Percentiles rank a stretch among this genome's conserved stretches.
Conservation (phyloP, 352 stramenopile species). For the Phytopythium cucurbitacearum region DNA sequence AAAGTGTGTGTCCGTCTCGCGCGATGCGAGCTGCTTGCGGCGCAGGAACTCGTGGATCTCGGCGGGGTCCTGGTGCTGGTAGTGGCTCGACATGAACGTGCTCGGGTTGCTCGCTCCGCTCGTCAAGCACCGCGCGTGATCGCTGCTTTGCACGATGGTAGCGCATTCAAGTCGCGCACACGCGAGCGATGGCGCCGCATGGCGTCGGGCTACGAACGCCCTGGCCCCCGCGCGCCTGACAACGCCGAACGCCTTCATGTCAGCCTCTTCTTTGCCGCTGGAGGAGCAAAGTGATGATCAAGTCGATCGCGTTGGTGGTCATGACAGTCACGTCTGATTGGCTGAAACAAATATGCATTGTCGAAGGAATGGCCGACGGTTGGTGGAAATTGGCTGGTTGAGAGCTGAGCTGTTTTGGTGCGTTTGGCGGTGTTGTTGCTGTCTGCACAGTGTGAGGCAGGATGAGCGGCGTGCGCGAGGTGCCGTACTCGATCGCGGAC, state of each 20-base stretch:
- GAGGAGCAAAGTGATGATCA: neutral
- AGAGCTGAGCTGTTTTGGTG: constrained; percentile 1
- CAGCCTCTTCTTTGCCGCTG: neutral
- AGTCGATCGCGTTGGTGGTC: neutral
- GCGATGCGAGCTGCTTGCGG: constrained; percentile 61
- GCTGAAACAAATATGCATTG: neutral
- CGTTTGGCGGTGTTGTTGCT: neutral
- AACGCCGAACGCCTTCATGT: constrained; percentile 19
- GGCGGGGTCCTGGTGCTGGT: constrained; percentile 50
- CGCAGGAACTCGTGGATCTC: constrained; percentile 67
- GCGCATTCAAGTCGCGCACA: no score
- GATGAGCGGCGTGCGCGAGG: constrained; percentile 30
- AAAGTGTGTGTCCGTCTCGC: constrained; percentile 76
- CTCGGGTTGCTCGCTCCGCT: constrained; percentile 5
- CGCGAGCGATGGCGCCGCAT: no score
- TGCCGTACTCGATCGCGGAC: constrained; percentile 29
- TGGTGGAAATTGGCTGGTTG: constrained; percentile 32
- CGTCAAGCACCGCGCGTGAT: constrained; percentile 12
- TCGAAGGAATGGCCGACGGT: neutral
- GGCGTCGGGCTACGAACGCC: neutral
- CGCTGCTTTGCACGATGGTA: no score
- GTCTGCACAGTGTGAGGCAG: neutral
- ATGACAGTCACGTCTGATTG: constrained; percentile 1
- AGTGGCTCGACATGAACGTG: constrained; percentile 79
- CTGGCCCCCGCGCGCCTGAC: constrained; percentile 7